phyloP scores from a whole-genome alignment of 148 eudicot genomes.

The Fagopyrum tataricum region DNA sequence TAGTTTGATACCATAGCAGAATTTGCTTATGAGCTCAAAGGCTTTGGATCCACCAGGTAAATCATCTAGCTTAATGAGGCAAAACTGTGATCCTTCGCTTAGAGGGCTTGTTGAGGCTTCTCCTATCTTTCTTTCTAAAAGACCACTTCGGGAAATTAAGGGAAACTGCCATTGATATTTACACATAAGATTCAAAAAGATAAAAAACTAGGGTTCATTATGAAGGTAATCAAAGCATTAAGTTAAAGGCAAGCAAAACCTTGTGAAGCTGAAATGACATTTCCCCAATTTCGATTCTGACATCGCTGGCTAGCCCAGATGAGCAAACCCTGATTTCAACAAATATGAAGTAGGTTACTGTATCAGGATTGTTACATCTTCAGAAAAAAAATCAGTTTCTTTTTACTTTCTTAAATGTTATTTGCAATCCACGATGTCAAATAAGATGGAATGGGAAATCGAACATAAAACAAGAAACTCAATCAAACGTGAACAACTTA shows the following conservation, averaged over 20 bases:
- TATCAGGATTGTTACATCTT: not conserved
- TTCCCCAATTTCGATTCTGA: slow-evolving; percentile 57
- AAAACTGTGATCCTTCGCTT: slow-evolving; percentile 28
- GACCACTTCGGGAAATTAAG: slow-evolving; percentile 57
- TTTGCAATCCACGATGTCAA: too few relatives aligned
- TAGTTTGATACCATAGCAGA: slow-evolving; percentile 61
- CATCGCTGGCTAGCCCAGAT: slow-evolving; percentile 69
- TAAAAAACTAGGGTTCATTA: not conserved
- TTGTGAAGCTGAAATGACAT: slow-evolving; percentile 55
- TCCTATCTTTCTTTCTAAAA: slow-evolving; percentile 46
- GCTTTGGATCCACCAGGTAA: slow-evolving; percentile 64
- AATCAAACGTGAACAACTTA: too few relatives aligned
- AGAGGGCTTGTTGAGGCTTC: slow-evolving; percentile 18
- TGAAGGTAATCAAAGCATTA: too few relatives aligned
- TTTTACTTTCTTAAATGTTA: not conserved
- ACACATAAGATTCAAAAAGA: not conserved
- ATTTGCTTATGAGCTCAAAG: slow-evolving; percentile 54
- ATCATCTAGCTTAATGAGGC: slow-evolving; percentile 40
- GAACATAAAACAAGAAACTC: too few relatives aligned
- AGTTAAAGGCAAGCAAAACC: slow-evolving; percentile 24
- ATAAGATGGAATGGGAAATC: too few relatives aligned
- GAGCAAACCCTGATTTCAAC: slow-evolving; percentile 57
- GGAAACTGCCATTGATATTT: slow-evolving; percentile 41
- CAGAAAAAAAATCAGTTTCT: not conserved
- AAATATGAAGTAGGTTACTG: not conserved